Conservation (phyloP, 2,329 filamentous ascomycete species). For the Calonectria multiphialidica region DNA sequence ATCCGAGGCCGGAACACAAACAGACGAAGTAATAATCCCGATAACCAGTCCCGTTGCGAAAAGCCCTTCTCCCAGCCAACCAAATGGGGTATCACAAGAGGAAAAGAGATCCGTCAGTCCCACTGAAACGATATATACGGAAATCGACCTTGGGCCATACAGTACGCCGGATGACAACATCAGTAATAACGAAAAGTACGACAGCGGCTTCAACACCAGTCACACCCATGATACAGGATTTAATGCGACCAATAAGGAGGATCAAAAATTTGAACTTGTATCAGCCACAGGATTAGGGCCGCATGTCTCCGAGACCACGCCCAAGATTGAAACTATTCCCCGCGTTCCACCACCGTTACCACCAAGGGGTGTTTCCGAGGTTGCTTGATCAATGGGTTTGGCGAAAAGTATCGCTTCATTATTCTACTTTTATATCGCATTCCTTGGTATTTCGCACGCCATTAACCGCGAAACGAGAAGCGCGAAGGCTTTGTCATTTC, state of each 20-base stretch:
- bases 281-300: background rate
- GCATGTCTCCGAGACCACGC: background rate
- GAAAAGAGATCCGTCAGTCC: background rate
- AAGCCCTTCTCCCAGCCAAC: background rate
- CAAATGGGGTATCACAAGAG: background rate
- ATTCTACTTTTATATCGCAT: background rate
- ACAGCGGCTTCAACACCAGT: background rate
- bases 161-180: background rate
- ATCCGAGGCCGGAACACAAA: constrained; percentile 44
- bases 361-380: background rate
- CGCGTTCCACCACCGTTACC: background rate
- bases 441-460: no score
- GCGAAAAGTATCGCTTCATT: background rate
- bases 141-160: background rate
- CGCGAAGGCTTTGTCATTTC: background rate
- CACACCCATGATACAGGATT: background rate
- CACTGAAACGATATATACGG: background rate
- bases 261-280: background rate
- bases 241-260: background rate
- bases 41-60: constrained; percentile 22
- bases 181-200: background rate
- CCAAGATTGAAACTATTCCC: background rate
- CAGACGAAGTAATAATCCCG: constrained; percentile 32
- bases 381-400: background rate
- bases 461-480: background rate